phyloP scores from a whole-genome alignment of 305 asterid genomes.

The Rubia occidens region DNA sequence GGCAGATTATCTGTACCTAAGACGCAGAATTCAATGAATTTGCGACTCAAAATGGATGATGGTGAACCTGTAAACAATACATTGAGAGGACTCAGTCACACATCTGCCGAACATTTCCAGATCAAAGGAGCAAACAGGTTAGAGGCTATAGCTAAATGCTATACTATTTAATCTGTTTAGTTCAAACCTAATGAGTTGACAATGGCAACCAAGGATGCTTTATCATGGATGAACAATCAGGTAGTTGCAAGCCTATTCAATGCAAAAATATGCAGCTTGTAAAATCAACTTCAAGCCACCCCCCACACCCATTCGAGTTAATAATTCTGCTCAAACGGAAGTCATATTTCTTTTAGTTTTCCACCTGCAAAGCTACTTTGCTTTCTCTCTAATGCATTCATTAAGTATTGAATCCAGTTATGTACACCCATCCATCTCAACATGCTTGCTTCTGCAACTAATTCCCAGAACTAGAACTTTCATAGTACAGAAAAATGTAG shows the following conservation, averaged over 20 bases:
- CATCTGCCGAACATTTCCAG: not conserved
- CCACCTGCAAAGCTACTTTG: not conserved
- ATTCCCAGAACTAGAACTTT: not conserved
- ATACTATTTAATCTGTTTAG: not conserved
- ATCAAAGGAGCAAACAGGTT: not conserved
- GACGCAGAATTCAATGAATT: conserved; percentile 64
- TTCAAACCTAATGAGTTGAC: not conserved
- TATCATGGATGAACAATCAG: not conserved
- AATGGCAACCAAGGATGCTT: not conserved
- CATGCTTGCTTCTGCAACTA: no score
- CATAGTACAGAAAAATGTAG: not conserved
- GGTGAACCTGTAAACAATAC: conserved; percentile 48
- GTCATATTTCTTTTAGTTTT: not conserved
- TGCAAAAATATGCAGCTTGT: not conserved
- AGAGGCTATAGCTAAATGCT: not conserved
- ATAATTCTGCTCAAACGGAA: no score
- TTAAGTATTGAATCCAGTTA: not conserved
- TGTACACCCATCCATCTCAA: not conserved
- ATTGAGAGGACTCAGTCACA: not conserved
- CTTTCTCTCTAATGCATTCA: not conserved
- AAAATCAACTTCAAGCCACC: not conserved
- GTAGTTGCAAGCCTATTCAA: not conserved
- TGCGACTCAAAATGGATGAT: conserved; percentile 55
- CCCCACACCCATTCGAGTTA: no score
- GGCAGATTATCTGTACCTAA: conserved; percentile 68